These are phyloP conservation scores for Mortierella sp. DNA, from an alignment of 371 early-diverging fungal species.

Conservation along the genomic window DNA sequence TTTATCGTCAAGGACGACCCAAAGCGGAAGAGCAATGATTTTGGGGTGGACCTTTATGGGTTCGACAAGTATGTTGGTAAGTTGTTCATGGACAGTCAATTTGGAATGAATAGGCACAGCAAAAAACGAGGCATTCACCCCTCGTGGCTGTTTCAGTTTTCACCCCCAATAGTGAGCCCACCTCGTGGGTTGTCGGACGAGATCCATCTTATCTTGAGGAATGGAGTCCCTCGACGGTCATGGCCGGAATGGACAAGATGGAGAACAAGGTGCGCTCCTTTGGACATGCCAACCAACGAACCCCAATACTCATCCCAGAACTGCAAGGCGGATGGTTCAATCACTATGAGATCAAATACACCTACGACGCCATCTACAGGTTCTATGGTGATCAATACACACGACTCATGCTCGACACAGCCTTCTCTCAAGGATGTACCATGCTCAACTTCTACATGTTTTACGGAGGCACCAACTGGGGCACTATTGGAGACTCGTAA, in stretches of 20 bases:
- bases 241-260: conserved; percentile 67
- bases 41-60: conserved; percentile 84
- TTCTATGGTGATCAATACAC: conserved; percentile 83
- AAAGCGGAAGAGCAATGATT: conserved; percentile 53
- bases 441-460: conserved; percentile 78
- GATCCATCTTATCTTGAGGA: conserved; percentile 64
- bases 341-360: conserved; percentile 72
- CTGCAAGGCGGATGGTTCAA: conserved; percentile 89
- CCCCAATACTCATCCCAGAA: conserved; percentile 84
- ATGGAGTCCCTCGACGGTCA: conserved; percentile 72
- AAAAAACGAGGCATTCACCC: background rate
- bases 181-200: conserved; percentile 65
- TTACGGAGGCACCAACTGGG: conserved; percentile 91
- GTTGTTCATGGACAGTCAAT: no score
- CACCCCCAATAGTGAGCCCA: conserved; percentile 70
- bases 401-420: conserved; percentile 67
- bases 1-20: conserved; percentile 65
- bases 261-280: conserved; percentile 79
- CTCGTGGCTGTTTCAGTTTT: conserved; percentile 56
- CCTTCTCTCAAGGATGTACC: conserved; percentile 77
- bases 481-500: conserved; percentile 80
- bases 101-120: background rate
- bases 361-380: conserved; percentile 76
- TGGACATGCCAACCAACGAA: conserved; percentile 71
- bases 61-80: conserved; percentile 84